Conservation (phyloP, 495 filamentous ascomycete species). For the Lentithecium fluviatile region DNA sequence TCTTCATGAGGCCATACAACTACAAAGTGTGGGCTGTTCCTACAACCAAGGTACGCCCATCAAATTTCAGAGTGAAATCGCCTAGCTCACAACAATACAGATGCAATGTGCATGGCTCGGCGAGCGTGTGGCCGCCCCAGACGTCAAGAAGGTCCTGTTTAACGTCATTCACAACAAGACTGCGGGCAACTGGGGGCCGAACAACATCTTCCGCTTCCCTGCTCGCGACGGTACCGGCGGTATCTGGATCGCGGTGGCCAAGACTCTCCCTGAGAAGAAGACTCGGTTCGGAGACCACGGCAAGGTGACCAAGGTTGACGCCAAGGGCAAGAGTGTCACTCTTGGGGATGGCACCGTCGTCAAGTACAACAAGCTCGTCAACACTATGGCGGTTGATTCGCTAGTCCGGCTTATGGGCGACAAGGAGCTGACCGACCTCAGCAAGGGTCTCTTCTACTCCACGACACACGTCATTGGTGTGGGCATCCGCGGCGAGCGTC, state of each 20-base stretch:
- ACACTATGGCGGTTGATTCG: conserved; percentile 93
- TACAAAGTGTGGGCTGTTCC: conserved; percentile 99
- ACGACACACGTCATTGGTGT: conserved; percentile 97
- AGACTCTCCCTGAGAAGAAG: conserved; percentile 90
- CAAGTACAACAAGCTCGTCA: conserved; percentile 86
- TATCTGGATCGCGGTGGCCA: conserved; percentile 97
- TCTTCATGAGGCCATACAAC: conserved; percentile 99
- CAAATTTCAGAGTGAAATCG: background rate
- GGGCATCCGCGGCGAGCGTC: conserved; percentile 85
- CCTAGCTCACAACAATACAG: conserved; percentile 48
- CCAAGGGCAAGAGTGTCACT: conserved; percentile 75
- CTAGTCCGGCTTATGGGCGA: conserved; percentile 86
- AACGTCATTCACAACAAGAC: conserved; percentile 96
- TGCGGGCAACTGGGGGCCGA: conserved; percentile 97
- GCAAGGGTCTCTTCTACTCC: conserved; percentile 94
- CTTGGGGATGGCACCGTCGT: conserved; percentile 86
- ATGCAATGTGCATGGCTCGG: conserved; percentile 99
- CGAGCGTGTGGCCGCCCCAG: conserved; percentile 95
- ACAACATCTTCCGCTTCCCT: conserved; percentile 98
- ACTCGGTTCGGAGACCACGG: conserved; percentile 84
- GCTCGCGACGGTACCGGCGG: conserved; percentile 92
- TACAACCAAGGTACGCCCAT: conserved; percentile 77
- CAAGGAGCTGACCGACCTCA: conserved; percentile 73
- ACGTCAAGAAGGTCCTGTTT: conserved; percentile 90
- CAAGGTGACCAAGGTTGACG: conserved; percentile 80